Base-by-base conservation (phyloP, 345 rosid genomes). In the Acer yangbiense region DNA sequence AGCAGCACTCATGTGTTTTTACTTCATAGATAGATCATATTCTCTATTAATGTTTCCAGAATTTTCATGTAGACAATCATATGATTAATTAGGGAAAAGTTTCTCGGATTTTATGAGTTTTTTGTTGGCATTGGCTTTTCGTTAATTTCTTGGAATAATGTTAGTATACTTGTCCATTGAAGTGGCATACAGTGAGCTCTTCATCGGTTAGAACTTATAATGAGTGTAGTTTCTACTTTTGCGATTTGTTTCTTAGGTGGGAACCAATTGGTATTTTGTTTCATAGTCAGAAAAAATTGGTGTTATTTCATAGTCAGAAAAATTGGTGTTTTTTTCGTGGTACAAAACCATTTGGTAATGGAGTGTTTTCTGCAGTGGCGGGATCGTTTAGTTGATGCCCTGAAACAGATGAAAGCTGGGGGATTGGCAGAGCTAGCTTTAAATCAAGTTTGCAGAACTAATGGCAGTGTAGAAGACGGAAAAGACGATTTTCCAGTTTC, bases 381-480 rank as follows among this genome's bases (percentile, higher is more conserved):
- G 79, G 97, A 90, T 79, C 96, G 97, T 79, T 79, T 95, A 81
- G 80, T 79, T 46, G 87, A 86, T 81, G 94, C 94, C 78, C 80
- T 95, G 83, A 89, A 85, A 85, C 92, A 85, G 82, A 86, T 93
- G 89, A 85, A 93, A 76, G 81, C 81, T 76, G 96, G 91, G 79
- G 85, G 81, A 48, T 69, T 81, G 73, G 86, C 81, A 60, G 93
- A 82, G 73, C 86, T 84, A 77, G 79, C 82, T 57, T 82, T 86
- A 74, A 82, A 70, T 75, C 87, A 82, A 78, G 85, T 79, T 84
- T 79, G 69, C 74, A 89, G 85, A 75, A 80, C 77, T 71, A 89
- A 88, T 77, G 92, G 90, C 80, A 85, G 77, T 86, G 65, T 72
- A 21, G 88, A 77, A 62, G 89, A 85, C 43, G 76, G 63, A 63